These are phyloP conservation scores for Meyerozyma carpophila DNA, from an alignment of 1,139 yeast genomes.

Conservation along the genomic window DNA sequence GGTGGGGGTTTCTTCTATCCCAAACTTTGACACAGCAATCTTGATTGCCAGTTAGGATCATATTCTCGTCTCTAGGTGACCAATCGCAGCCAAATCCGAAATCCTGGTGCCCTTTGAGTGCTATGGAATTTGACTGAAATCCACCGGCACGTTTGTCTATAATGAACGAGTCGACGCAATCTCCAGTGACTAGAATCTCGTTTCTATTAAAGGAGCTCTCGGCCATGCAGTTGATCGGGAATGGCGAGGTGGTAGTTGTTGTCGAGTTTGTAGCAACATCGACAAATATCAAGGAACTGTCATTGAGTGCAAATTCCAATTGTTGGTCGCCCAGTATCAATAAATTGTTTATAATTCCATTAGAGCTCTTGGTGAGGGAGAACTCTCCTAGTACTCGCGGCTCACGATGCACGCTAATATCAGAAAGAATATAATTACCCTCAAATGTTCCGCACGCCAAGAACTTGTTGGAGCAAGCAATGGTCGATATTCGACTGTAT, in stretches of 20 bases:
- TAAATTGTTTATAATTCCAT: conserved; percentile 55
- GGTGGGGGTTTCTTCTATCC: conserved; percentile 36
- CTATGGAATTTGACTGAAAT: conserved; percentile 8
- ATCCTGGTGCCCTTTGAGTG: conserved; percentile 43
- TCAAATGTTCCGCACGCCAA: conserved; percentile 52
- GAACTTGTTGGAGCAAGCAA: conserved; percentile 37
- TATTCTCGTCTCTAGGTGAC: conserved; percentile 37
- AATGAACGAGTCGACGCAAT: conserved; percentile 36
- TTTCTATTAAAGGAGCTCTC: conserved; percentile 28
- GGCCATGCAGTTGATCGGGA: conserved; percentile 51
- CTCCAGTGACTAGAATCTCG: conserved; percentile 48
- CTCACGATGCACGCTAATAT: conserved; percentile 20
- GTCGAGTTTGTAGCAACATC: conserved; percentile 20
- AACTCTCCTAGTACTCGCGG: conserved; percentile 28
- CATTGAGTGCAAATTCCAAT: conserved; percentile 42
- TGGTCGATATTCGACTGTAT: conserved; percentile 43
- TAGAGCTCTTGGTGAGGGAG: conserved; percentile 36
- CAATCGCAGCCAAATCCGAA: conserved; percentile 61
- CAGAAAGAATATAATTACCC: conserved; percentile 44
- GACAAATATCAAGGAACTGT: conserved; percentile 35
- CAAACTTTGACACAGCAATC: conserved; percentile 54
- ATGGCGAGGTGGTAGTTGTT: conserved; percentile 22
- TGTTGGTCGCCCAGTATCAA: conserved; percentile 23
- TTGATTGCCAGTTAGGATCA: conserved; percentile 54
- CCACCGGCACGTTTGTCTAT: conserved; percentile 34